Conservation (phyloP, 805 yeast species). For the Groenewaldozyma salmanticensis region DNA sequence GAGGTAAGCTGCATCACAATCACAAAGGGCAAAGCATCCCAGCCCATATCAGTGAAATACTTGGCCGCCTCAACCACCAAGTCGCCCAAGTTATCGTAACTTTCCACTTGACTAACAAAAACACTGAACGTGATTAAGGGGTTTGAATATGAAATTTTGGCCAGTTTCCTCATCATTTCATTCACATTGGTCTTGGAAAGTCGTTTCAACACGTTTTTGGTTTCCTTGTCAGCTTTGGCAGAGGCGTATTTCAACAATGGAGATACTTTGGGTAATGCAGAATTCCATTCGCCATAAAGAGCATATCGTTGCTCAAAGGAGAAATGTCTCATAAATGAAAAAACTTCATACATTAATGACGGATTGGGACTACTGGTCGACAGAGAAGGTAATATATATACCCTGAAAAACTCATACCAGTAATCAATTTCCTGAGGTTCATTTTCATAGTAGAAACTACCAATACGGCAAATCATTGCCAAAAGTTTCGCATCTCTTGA, state of each 20-base stretch:
- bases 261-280: slow-evolving; percentile 45
- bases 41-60: slow-evolving; percentile 64
- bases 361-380: slow-evolving; percentile 47
- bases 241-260: slow-evolving; percentile 49
- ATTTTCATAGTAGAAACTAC: slow-evolving; percentile 12
- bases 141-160: slow-evolving; percentile 61
- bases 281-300: slow-evolving; percentile 69
- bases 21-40: slow-evolving; percentile 77
- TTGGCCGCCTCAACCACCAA: slow-evolving; percentile 71
- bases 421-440: slow-evolving; percentile 16
- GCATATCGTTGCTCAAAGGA: slow-evolving; percentile 53
- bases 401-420: slow-evolving; percentile 58
- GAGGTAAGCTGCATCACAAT: slow-evolving; percentile 60
- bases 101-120: slow-evolving; percentile 73
- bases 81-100: slow-evolving; percentile 77
- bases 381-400: slow-evolving; percentile 56
- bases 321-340: slow-evolving; percentile 34
- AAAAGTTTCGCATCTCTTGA: slow-evolving; percentile 41
- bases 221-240: slow-evolving; percentile 63
- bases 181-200: slow-evolving; percentile 70
- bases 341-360: slow-evolving; percentile 52
- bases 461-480: slow-evolving; percentile 54
- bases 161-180: slow-evolving; percentile 61
- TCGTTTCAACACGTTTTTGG: slow-evolving; percentile 69
- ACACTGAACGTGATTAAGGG: slow-evolving; percentile 71